These are phyloP conservation scores for Dothidotthia symphoricarpi DNA, from an alignment of 2,329 filamentous ascomycete species.

Conservation along the genomic window DNA sequence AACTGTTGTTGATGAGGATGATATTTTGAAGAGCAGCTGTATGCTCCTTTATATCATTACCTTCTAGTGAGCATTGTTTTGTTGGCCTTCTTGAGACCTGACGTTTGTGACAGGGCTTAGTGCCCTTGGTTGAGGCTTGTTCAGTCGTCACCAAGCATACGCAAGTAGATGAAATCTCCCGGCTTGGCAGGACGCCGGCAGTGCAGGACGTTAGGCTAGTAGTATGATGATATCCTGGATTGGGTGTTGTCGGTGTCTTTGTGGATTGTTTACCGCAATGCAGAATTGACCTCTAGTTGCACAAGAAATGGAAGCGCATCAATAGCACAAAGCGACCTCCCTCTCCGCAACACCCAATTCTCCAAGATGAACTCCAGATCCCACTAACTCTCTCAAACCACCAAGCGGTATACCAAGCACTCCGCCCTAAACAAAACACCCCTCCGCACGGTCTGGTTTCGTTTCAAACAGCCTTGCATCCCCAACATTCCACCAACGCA, in stretches of 20 bases:
- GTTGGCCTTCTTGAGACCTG: too few species aligned
- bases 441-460: conserved; percentile 1
- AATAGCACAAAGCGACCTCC: too few species aligned
- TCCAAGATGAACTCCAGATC: too few species aligned
- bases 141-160: conserved; percentile 12
- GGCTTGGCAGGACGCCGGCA: conserved; percentile 3
- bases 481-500: neutral
- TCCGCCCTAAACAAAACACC: neutral
- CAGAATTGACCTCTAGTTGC: too few species aligned
- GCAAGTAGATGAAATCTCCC: conserved; percentile 3
- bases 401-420: neutral
- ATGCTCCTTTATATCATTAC: conserved; percentile 6
- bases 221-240: too few species aligned
- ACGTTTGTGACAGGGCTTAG: too few species aligned
- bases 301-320: too few species aligned
- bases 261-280: too few species aligned
- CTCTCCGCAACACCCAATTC: too few species aligned
- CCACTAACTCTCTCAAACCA: neutral
- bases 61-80: too few species aligned
- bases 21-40: neutral
- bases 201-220: too few species aligned
- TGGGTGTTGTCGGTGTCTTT: too few species aligned
- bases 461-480: conserved; percentile 3
- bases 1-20: conserved; percentile 3
- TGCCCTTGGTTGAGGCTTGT: conserved; percentile 1